A percentile compares a stretch with the other conserved stretches of the same genome.
Conservation (phyloP, 2,329 filamentous ascomycete genomes). For the Graphilbum fragrans region DNA sequence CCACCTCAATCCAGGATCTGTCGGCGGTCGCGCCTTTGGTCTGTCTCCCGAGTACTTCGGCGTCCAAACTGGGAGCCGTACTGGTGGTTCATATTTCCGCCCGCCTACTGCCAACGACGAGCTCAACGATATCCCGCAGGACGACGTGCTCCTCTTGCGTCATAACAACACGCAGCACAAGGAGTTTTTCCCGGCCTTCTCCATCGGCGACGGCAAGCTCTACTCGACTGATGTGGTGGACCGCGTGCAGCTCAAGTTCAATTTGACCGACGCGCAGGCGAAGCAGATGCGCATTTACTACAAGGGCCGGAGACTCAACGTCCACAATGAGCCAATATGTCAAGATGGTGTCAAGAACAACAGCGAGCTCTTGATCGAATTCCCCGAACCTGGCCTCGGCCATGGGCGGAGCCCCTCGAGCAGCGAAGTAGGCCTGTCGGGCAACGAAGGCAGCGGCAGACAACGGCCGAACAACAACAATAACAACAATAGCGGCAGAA, state of each 20-base stretch:
- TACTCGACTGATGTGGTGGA: constrained; percentile 53
- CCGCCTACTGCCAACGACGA: constrained; percentile 8
- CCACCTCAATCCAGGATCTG: constrained; percentile 19
- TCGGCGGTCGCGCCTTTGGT: constrained; percentile 24
- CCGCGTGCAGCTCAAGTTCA: constrained; percentile 55
- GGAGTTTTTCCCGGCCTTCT: constrained; percentile 62
- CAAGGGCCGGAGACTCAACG: constrained; percentile 60
- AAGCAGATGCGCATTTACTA: constrained; percentile 55
- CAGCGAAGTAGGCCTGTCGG: constrained; percentile 12
- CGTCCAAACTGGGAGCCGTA: constrained; percentile 1
- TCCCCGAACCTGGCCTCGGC: constrained; percentile 37
- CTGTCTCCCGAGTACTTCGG: background rate
- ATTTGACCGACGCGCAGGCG: constrained; percentile 40
- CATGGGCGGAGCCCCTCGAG: constrained; percentile 21
- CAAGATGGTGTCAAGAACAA: constrained; percentile 51
- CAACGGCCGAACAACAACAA: constrained; percentile 21
- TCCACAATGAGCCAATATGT: constrained; percentile 42
- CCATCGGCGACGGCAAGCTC: constrained; percentile 63
- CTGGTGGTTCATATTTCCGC: constrained; percentile 9
- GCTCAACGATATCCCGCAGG: constrained; percentile 32
- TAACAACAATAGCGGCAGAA: constrained; percentile 20
- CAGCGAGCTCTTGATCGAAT: constrained; percentile 47
- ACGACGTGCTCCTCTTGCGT: constrained; percentile 61
- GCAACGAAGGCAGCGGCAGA: constrained; percentile 16
- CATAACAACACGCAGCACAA: constrained; percentile 54